Conservation (phyloP, 257 asterid genomes). For the Gentiana straminea region DNA sequence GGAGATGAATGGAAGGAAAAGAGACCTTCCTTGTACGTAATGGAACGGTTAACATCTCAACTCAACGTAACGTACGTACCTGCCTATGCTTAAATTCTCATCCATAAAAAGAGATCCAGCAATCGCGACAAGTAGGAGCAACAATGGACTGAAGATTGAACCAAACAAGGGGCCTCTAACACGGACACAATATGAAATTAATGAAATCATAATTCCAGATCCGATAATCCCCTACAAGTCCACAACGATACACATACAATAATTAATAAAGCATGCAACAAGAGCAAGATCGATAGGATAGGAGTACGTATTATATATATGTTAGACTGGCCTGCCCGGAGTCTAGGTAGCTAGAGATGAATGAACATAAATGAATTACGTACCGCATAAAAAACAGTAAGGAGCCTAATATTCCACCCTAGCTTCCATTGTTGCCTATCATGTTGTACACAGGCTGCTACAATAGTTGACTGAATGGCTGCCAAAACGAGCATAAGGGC, state of each 20-base stretch:
- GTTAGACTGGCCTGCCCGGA: too few relatives aligned
- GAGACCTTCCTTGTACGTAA: background rate
- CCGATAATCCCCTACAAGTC: slow-evolving; percentile 33
- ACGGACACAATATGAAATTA: slow-evolving; percentile 20
- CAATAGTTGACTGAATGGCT: slow-evolving; percentile 18
- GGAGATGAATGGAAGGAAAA: slow-evolving; percentile 37
- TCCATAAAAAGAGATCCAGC: slow-evolving; percentile 21
- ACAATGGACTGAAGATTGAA: slow-evolving; percentile 21
- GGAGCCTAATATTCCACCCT: slow-evolving; percentile 30
- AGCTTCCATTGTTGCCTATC: slow-evolving; percentile 24
- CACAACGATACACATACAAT: too few relatives aligned
- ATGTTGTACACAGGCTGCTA: slow-evolving; percentile 15
- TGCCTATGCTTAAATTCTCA: slow-evolving; percentile 28
- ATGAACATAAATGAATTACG: background rate
- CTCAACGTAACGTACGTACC: slow-evolving; percentile 11
- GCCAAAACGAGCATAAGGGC: slow-evolving; percentile 20
- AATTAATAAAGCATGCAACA: too few relatives aligned
- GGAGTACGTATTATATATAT: too few relatives aligned
- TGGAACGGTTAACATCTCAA: background rate
- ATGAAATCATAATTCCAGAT: slow-evolving; percentile 25
- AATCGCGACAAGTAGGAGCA: slow-evolving; percentile 24
- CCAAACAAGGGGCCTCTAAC: slow-evolving; percentile 31
- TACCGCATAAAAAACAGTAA: slow-evolving; percentile 23
- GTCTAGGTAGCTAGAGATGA: too few relatives aligned
- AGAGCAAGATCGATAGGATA: too few relatives aligned